Evolutionary conservation across 2,329 filamentous ascomycete species (phyloP), one percentile per base, ranked within the genome.

Genomic region (Hypocrella siamensis): DNA sequence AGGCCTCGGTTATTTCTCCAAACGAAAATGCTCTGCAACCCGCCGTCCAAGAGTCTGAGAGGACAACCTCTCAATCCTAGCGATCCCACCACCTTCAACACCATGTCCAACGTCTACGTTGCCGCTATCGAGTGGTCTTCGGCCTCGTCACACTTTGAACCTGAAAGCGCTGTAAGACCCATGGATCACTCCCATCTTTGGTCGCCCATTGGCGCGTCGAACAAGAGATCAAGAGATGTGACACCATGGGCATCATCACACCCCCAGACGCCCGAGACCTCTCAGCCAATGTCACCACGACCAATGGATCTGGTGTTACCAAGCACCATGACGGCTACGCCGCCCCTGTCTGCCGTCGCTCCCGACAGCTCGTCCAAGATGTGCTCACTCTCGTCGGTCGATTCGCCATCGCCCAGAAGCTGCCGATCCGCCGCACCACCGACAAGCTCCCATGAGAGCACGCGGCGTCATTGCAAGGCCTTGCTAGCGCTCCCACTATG

Each of bases 1-100:
- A 61, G 62, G 46, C 71, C 72, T 3, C 60, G 68, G 45, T 53
- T 76, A 39, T 68, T 66, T 33, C 62, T 72, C 42, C 63, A 69
- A 45, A 71, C 61, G 43, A 67, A 65, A 43, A 54, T 64, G 17
- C 47, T 57, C 19, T 46, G 51, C 34, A 52, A 49, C 21, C 46
- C 58, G 4, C 44, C 42, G 26, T 47, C 53, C 33, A 58, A 53
- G 33, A 48, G 58, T 16, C 39, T 42, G 12, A 42, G 47, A 37
- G 46, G 45, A 29, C 50, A 48, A 33, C 35, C 44, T 25, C 41
- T 67, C 25, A 64, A 75, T 41, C 65, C 68, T 19, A 65, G 60
- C 35, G 74, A 72, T 19, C 69, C 70, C 4, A 77, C 73, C 2
- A 58, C 70, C 16, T 75, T 75, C 54, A 77, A 77, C 51, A 77